These are phyloP conservation scores for Fusarium abutilonis DNA, from an alignment of 2,329 filamentous ascomycete genomes.

Conservation along the genomic window DNA sequence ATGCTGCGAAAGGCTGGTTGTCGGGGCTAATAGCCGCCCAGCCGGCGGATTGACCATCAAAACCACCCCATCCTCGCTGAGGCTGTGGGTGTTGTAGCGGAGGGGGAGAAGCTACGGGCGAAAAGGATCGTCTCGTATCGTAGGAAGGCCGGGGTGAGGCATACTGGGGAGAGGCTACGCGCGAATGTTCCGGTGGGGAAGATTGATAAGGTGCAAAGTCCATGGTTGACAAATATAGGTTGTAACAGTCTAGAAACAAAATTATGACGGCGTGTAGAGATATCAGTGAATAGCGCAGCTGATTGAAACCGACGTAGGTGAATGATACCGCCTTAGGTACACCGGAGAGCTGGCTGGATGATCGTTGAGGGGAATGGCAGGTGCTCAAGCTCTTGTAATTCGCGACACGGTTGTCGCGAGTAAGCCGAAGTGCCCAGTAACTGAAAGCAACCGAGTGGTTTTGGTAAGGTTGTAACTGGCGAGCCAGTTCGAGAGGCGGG, in stretches of 20 bases:
- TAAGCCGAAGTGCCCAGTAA: too few species aligned
- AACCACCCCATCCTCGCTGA: slow-evolving; percentile 62
- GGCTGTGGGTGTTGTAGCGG: slow-evolving; percentile 63
- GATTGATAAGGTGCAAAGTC: slow-evolving; percentile 99
- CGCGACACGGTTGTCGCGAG: too few species aligned
- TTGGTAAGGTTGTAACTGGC: not conserved
- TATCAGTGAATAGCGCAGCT: not conserved
- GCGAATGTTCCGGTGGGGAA: slow-evolving; percentile 83
- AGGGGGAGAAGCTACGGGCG: slow-evolving; percentile 56
- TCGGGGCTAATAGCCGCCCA: slow-evolving; percentile 43
- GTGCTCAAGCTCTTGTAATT: not conserved
- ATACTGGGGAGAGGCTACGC: slow-evolving; percentile 76
- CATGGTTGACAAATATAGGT: slow-evolving; percentile 62
- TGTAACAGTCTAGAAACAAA: slow-evolving; percentile 1
- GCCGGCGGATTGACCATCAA: slow-evolving; percentile 52
- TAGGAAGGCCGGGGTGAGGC: slow-evolving; percentile 66
- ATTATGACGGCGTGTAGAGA: not conserved
- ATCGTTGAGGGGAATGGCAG: not conserved
- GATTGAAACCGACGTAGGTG: not conserved
- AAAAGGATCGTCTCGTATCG: slow-evolving; percentile 64
- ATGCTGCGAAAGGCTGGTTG: slow-evolving; percentile 36
- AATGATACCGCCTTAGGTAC: not conserved
- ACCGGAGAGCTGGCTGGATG: not conserved
- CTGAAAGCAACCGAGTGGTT: not conserved
- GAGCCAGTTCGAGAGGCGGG: slow-evolving; percentile 23